These are phyloP conservation scores for Suhomyces emberorum DNA, from an alignment of 805 yeast genomes.

Conservation along the genomic window DNA sequence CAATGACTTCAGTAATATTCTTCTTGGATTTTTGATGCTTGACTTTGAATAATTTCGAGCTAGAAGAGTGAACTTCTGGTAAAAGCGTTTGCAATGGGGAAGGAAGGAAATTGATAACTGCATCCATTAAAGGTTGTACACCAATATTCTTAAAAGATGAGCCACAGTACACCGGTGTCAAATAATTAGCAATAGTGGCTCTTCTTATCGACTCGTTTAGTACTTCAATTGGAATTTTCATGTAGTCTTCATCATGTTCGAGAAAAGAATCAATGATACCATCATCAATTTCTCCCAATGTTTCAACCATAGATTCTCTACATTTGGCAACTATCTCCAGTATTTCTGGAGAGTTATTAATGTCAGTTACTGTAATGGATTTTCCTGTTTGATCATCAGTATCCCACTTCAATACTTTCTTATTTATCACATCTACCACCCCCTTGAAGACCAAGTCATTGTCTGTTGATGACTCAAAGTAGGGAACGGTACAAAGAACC, in stretches of 20 bases:
- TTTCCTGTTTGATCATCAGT: conserved; percentile 46
- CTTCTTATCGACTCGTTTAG: conserved; percentile 60
- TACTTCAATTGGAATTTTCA: conserved; percentile 53
- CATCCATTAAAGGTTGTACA: conserved; percentile 90
- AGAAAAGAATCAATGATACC: conserved; percentile 70
- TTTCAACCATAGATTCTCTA: conserved; percentile 77
- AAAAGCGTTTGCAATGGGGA: conserved; percentile 64
- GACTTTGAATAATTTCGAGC: conserved; percentile 12
- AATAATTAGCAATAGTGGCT: conserved; percentile 54
- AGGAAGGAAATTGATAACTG: conserved; percentile 74
- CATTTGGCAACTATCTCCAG: conserved; percentile 49
- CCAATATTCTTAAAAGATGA: conserved; percentile 91
- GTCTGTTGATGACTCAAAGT: conserved; percentile 39
- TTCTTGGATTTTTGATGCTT: conserved; percentile 7
- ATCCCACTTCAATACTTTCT: conserved; percentile 56
- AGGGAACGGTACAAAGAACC: conserved; percentile 74
- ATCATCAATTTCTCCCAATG: conserved; percentile 82
- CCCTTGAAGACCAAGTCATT: conserved; percentile 56
- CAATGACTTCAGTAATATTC: conserved; percentile 10
- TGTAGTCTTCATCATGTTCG: conserved; percentile 65
- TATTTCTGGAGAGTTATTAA: conserved; percentile 21
- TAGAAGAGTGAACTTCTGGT: conserved; percentile 49
- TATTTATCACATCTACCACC: conserved; percentile 69
- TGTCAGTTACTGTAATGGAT: conserved; percentile 45
- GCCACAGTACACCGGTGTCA: conserved; percentile 87